Percentiles rank a stretch among this genome's conserved stretches.
Evolutionary conservation across 208 protist species (phyloP).

Genomic region (Vickermania ingenoplastis): DNA sequence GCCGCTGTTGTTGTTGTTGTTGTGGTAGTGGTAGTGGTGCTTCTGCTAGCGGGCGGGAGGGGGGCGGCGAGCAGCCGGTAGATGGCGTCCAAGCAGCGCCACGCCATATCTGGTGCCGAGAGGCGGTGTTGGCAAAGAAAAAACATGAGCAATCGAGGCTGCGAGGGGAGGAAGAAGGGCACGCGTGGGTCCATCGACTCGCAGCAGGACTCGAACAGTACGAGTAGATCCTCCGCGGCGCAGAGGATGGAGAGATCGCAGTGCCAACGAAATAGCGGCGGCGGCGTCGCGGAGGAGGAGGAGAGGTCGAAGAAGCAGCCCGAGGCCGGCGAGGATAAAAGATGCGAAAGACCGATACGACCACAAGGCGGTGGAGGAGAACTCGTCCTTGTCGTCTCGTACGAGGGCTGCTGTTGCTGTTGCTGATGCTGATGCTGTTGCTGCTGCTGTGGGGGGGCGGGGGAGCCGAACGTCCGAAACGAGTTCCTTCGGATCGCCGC

Average conservation of each 20-base stretch:
- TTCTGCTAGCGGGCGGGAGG: neutral
- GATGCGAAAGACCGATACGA: conserved; percentile 6
- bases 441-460: neutral
- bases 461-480: neutral
- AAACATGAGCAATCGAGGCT: conserved; percentile 39
- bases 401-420: no score
- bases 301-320: neutral
- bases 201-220: conserved; percentile 54
- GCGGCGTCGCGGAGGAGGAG: neutral
- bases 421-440: no score
- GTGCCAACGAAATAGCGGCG: neutral
- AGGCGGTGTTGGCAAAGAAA: conserved; percentile 21
- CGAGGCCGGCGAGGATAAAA: neutral
- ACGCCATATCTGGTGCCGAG: neutral
- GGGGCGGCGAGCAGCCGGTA: neutral
- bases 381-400: no score
- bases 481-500: neutral
- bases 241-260: conserved; percentile 29
- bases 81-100: conserved; percentile 4
- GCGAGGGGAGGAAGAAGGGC: conserved; percentile 45
- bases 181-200: conserved; percentile 33
- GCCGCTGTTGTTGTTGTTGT: neutral
- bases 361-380: conserved; percentile 62
- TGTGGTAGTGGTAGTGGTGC: conserved; percentile 10
- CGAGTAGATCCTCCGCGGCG: conserved; percentile 30